Evolutionary conservation across 345 rosid species (phyloP).

Genomic region (Fremontodendron californicum): DNA sequence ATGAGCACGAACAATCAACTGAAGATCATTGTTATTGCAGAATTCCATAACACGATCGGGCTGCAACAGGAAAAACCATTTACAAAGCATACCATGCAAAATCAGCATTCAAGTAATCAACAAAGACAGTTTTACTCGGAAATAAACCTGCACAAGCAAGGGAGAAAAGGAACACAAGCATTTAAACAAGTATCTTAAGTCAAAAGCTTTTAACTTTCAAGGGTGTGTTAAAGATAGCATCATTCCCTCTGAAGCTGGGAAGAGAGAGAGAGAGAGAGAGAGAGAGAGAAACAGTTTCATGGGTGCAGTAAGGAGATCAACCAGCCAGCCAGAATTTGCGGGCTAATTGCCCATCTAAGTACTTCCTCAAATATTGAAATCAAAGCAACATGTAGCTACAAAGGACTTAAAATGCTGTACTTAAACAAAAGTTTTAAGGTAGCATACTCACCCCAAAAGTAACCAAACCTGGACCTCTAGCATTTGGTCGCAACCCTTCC

Average conservation of each 20-base stretch:
- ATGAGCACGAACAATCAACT: constrained; percentile 95
- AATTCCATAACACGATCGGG: constrained; percentile 99
- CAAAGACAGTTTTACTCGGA: background rate
- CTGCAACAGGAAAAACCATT: constrained; percentile 39
- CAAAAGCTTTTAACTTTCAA: background rate
- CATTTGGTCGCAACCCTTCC: constrained; percentile 96
- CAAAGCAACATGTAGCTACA: background rate
- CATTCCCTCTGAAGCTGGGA: background rate
- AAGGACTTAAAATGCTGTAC: background rate
- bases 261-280: background rate
- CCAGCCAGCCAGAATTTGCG: background rate
- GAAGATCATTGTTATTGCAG: constrained; percentile 96
- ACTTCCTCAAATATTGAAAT: background rate
- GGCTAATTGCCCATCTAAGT: background rate
- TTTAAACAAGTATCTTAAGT: background rate
- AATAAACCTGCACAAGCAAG: background rate
- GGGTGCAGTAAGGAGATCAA: background rate
- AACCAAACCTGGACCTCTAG: constrained; percentile 98
- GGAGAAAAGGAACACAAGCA: background rate
- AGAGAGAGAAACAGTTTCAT: background rate
- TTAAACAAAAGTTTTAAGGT: background rate
- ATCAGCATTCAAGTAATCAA: background rate
- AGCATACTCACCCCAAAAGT: constrained; percentile 86
- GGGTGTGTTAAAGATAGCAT: no score
- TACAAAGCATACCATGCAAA: constrained; percentile 17